phyloP scores from a whole-genome alignment of 495 filamentous ascomycete species.

The Bacidia rubella region DNA sequence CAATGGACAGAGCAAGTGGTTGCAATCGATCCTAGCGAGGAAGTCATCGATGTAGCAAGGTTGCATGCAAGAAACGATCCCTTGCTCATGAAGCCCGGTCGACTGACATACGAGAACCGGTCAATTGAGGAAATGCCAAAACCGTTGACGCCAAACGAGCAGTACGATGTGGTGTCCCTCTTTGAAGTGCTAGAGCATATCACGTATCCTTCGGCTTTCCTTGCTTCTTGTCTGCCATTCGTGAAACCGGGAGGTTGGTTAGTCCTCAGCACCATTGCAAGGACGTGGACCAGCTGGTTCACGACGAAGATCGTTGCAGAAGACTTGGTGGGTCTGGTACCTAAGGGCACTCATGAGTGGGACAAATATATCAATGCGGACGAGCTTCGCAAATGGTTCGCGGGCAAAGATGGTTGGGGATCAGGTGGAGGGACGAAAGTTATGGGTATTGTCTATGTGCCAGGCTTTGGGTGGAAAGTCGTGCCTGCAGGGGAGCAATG shows the following conservation, averaged over 20 bases:
- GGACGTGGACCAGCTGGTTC: constrained; percentile 74
- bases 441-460: constrained; percentile 86
- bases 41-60: constrained; percentile 67
- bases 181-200: constrained; percentile 97
- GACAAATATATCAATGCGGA: constrained; percentile 79
- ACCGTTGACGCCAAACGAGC: constrained; percentile 25
- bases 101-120: constrained; percentile 55
- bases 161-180: constrained; percentile 64
- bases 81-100: constrained; percentile 34
- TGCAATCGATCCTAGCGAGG: constrained; percentile 70
- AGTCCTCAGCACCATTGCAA: constrained; percentile 75
- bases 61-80: constrained; percentile 61
- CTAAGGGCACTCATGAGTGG: constrained; percentile 86
- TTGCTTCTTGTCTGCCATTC: constrained; percentile 51
- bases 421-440: constrained; percentile 34
- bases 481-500: constrained; percentile 68
- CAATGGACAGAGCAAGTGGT: constrained; percentile 51
- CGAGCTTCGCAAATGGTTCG: constrained; percentile 55
- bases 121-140: constrained; percentile 54
- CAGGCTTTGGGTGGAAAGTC: constrained; percentile 82
- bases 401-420: constrained; percentile 38
- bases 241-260: constrained; percentile 89
- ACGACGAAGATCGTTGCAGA: constrained; percentile 89
- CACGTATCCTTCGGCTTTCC: constrained; percentile 51
- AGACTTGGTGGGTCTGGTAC: constrained; percentile 76